Conservation (phyloP, 495 filamentous ascomycete genomes). For the Melanomma pulvis-pyrius region DNA sequence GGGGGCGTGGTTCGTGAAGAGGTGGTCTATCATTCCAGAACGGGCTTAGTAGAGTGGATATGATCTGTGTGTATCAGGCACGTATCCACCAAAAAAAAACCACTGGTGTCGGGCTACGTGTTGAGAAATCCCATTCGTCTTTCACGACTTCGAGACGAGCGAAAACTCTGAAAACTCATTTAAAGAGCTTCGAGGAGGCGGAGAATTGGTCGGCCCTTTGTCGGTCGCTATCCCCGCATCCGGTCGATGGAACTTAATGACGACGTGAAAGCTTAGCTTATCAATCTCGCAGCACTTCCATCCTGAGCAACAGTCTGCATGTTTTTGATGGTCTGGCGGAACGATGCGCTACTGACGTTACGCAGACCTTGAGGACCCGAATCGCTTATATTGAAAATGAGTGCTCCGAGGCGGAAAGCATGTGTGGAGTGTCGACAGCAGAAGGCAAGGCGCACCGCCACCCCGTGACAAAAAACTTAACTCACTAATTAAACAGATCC, state of each 20-base stretch:
- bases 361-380: not conserved
- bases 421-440: conserved; percentile 36
- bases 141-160: not conserved
- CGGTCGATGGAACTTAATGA: conserved; percentile 1
- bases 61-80: not conserved
- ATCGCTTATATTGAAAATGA: conserved; percentile 1
- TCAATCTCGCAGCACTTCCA: no score
- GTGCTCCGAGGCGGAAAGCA: conserved; percentile 25
- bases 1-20: not conserved
- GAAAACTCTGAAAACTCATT: not conserved
- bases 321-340: no score
- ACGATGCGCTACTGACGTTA: not conserved
- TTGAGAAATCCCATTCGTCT: not conserved
- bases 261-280: conserved; percentile 14
- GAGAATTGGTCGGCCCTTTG: conserved; percentile 12
- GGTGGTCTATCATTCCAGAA: not conserved
- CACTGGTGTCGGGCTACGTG: not conserved
- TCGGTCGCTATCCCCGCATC: conserved; percentile 11
- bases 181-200: not conserved
- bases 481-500: conserved; percentile 18
- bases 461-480: not conserved
- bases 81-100: not conserved
- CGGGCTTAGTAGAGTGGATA: not conserved
- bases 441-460: conserved; percentile 18
- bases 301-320: not conserved